Evolutionary conservation across 139 green algal species (phyloP), one percentile per base, ranked within the genome.

Genomic region (Coccomyxa sp.): DNA sequence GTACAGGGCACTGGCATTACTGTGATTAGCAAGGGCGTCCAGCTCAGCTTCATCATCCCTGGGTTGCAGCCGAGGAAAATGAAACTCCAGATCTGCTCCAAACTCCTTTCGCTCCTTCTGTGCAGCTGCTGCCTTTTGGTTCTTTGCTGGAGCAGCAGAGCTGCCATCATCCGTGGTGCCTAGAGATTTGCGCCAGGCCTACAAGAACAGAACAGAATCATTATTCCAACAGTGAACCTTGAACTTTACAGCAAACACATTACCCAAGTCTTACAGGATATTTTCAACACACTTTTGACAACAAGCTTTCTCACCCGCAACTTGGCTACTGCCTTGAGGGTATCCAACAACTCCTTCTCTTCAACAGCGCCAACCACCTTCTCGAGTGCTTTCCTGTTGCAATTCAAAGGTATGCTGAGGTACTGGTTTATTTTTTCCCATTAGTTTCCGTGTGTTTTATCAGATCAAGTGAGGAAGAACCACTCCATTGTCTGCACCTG

Each of bases 21-120:
- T 51, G 38, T 51, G 27, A 10, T 31, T 78, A 38, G 14, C 28
- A 32, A 45, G 71, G 71, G n/a, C 21, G 25, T 63, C 82, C 76
- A 82, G 31, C 58, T 68, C 59, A 25, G 79, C 82, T 57, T 77
- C 76, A 67, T 85, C 76, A 58, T 58, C 59, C n/a, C 18, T 60
- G 58, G 30, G 31, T 10, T 71, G 58, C 32, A 79, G 58, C 13
- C 27, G 57, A 9, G 76, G 76, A n/a, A 32, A 17, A 45, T 68
- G 71, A 23, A 85, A 81, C 1, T 80, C 58, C 38, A 92, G 79
- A 14, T 87, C 82, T 11, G 83, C 32, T 1, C 89, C 89, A 84
- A 87, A 92, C 86, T 91, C 51, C 77, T 67, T 82, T 74, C 25
- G 27, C 76, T 27, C 59, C 17, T n/a, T 31, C 32, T 32, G 0